Base-by-base conservation (phyloP, 1,284 basidiomycete species). In the Sparassis latifolia region DNA sequence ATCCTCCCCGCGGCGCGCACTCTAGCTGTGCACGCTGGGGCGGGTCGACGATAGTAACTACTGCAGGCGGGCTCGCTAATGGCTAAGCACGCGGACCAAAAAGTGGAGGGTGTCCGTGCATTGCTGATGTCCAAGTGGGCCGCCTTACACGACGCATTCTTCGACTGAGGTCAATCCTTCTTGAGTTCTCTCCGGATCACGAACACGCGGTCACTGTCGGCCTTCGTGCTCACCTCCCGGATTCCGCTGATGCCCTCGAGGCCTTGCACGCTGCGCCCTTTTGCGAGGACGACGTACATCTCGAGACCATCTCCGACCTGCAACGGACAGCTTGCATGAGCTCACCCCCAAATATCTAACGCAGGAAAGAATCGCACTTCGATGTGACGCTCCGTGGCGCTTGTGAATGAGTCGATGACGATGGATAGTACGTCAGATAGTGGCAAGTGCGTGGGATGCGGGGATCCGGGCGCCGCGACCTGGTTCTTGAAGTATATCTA, bases 401-500 rank as follows among this genome's bases (percentile, higher is more conserved):
- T 84, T 33, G 91, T 92, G 66, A 93, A 93, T 27, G 92, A 91
- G 73, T 97, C 94, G 54, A 92, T 89, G 58, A 97, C 92, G 65
- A 97, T 82, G 32, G 80, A 74, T 48, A 96, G 73, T 3, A 97
- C 92, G 30, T 82, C 84, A 28, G 77, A 68, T 54, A 97, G 75
- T 10, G 92, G 87, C 44, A 97, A 73, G 70, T 94, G 89, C 38
- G 76, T 74, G 43, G 92, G 90, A 65, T 91, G 85, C 47, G 80
- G 70, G 42, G 78, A 78, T 44, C 84, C 84, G 49, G 73, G 76
- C 56, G 79, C 79, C 57, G 84, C 76, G 55, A 69, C 74, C 70
- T 96, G 93, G 69, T 97, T 97, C 80, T 91, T 92, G 76, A 93
- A 95, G 78, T 96, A 95, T 63, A 97, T 92, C 93, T 97, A 63